Conservation (phyloP, 2,329 filamentous ascomycete genomes). For the Sordariomycetes sp. region DNA sequence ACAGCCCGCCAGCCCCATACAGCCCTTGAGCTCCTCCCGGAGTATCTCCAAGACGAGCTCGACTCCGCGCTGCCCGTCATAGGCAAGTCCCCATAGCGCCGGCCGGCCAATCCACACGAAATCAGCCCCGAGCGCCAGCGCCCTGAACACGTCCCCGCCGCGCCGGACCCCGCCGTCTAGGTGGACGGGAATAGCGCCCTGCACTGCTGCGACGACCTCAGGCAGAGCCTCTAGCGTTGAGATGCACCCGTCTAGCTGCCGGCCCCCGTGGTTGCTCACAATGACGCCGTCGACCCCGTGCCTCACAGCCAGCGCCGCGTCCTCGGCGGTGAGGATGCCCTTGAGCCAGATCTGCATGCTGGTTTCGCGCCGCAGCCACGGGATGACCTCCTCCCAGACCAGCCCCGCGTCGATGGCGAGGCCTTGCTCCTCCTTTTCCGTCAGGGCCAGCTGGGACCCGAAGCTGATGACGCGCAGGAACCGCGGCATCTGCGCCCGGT, state of each 20-base stretch:
- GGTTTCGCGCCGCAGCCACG: not conserved
- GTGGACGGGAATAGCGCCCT: slow-evolving; percentile 37
- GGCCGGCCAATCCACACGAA: slow-evolving; percentile 47
- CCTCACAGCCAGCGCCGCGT: slow-evolving; percentile 50
- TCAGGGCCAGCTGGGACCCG: not conserved
- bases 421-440: not conserved
- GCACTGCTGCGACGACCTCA: not conserved
- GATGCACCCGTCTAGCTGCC: slow-evolving; percentile 31
- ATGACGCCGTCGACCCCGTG: slow-evolving; percentile 56
- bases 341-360: not conserved
- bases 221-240: not conserved
- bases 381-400: not conserved
- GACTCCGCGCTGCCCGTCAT: too few species aligned
- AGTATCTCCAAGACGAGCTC: too few species aligned
- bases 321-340: slow-evolving; percentile 18
- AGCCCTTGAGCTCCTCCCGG: too few species aligned
- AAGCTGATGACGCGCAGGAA: not conserved
- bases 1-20: too few species aligned
- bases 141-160: slow-evolving; percentile 58
- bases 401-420: not conserved
- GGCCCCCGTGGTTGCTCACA: slow-evolving; percentile 60
- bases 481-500: not conserved
- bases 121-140: slow-evolving; percentile 51
- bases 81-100: too few species aligned
- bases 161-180: slow-evolving; percentile 54